Conservation (phyloP, 1,139 yeast species). For the Scheffersomyces quercinus region DNA sequence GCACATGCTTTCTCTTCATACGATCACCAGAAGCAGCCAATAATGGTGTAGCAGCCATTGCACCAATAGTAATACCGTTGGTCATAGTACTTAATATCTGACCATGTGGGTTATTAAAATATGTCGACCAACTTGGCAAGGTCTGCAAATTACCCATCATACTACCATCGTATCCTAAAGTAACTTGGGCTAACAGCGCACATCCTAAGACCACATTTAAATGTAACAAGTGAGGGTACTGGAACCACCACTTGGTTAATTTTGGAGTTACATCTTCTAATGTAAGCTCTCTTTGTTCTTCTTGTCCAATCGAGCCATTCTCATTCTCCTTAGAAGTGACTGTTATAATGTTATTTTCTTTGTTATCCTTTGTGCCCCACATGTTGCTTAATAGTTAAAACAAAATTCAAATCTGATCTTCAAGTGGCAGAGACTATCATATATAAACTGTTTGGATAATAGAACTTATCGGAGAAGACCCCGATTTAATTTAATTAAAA, state of each 20-base stretch:
- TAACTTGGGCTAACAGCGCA: slow-evolving; percentile 2
- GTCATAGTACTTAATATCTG: slow-evolving; percentile 15
- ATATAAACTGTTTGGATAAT: not conserved
- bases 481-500: not conserved
- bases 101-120: slow-evolving; percentile 15
- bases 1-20: slow-evolving; percentile 5
- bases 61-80: slow-evolving; percentile 16
- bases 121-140: slow-evolving; percentile 11
- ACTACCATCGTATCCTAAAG: slow-evolving; percentile 15
- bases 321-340: not conserved
- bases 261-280: slow-evolving; percentile 6
- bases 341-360: not conserved
- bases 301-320: not conserved
- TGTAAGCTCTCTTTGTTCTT: not conserved
- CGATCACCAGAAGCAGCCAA: not conserved
- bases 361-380: not conserved
- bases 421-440: not conserved
- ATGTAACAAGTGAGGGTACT: slow-evolving; percentile 2
- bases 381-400: not conserved
- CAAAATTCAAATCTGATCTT: not conserved
- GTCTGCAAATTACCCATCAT: slow-evolving; percentile 17
- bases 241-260: slow-evolving; percentile 4
- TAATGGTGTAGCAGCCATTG: slow-evolving; percentile 1
- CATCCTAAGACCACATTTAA: slow-evolving; percentile 4
- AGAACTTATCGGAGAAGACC: not conserved